Evolutionary conservation across 441 rosid genomes (phyloP).

Genomic region (Manihot esculenta): DNA sequence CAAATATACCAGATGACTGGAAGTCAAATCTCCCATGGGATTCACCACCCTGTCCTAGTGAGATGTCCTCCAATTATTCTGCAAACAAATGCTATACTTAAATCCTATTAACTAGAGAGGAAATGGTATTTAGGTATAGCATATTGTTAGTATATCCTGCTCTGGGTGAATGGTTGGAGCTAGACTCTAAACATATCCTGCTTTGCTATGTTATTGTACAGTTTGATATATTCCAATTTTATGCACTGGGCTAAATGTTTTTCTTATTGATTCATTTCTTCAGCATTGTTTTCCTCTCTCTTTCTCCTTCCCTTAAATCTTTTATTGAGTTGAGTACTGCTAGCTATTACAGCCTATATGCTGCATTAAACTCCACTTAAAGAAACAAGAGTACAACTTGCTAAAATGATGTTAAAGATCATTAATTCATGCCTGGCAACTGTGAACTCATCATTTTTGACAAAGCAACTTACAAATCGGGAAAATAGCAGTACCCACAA

Average conservation of each 20-base stretch:
- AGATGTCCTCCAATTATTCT: conserved; percentile 53
- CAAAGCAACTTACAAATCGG: no score
- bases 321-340: no score
- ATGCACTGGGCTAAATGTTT: neutral
- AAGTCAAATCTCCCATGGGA: conserved; percentile 38
- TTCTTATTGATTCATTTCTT: conserved; percentile 12
- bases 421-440: no score
- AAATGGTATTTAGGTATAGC: conserved; percentile 24
- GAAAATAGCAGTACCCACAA: no score
- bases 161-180: conserved; percentile 13
- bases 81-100: conserved; percentile 55
- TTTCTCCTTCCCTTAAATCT: neutral
- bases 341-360: no score
- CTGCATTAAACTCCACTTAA: no score
- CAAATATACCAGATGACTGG: neutral
- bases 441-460: no score
- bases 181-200: conserved; percentile 3
- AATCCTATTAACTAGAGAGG: conserved; percentile 16
- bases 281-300: neutral
- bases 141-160: conserved; percentile 14
- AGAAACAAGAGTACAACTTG: no score
- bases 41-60: conserved; percentile 52
- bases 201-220: conserved; percentile 33
- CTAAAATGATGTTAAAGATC: no score
- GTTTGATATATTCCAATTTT: conserved; percentile 23